phyloP scores from a whole-genome alignment of 306 rosid genomes.

The Cajanus cajan region DNA sequence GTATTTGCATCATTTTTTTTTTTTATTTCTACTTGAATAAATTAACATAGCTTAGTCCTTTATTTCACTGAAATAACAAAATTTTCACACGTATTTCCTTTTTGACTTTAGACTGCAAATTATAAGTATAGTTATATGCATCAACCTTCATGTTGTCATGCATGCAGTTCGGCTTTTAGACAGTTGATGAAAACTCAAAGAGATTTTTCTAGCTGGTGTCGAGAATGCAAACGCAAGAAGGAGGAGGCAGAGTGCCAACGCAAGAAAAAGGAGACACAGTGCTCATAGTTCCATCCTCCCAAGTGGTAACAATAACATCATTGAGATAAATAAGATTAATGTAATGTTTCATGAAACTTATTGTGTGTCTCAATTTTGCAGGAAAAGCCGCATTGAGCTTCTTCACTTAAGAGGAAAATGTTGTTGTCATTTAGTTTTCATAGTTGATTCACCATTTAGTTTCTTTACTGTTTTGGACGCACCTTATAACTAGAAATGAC shows the following conservation, averaged over 20 bases:
- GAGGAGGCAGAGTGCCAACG: conserved; percentile 49
- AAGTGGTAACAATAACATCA: too few species aligned
- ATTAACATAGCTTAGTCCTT: too few species aligned
- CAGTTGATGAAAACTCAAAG: conserved; percentile 76
- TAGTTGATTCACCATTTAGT: too few species aligned
- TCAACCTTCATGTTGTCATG: conserved; percentile 25
- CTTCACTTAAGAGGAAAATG: too few species aligned
- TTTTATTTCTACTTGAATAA: neutral
- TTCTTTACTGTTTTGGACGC: too few species aligned
- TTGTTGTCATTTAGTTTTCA: too few species aligned
- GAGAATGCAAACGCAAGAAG: conserved; percentile 57
- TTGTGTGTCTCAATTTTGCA: too few species aligned
- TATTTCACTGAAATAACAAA: neutral
- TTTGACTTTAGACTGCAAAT: neutral
- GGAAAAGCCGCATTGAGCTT: too few species aligned
- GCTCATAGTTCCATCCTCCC: too few species aligned
- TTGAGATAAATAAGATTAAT: too few species aligned
- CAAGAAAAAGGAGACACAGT: too few species aligned
- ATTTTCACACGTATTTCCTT: neutral
- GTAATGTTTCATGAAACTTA: too few species aligned
- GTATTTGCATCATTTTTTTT: conserved; percentile 40
- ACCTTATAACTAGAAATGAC: neutral
- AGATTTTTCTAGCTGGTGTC: conserved; percentile 48
- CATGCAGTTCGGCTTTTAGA: conserved; percentile 66
- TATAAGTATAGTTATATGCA: neutral